Evolutionary conservation across 2,329 filamentous ascomycete genomes (phyloP).

Genomic region (Sporothrix curviconia): DNA sequence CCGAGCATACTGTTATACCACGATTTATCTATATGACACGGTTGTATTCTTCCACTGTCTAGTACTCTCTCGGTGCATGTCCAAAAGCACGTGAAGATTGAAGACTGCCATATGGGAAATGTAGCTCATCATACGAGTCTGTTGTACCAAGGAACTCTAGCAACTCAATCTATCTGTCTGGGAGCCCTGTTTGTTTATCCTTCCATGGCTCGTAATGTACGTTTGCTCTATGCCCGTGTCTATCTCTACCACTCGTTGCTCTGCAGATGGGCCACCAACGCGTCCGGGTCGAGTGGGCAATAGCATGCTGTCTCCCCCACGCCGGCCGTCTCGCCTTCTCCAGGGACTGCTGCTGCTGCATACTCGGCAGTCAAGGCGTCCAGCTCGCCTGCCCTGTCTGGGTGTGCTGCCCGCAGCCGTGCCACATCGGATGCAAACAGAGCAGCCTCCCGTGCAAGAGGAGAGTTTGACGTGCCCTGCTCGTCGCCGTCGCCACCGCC

Average conservation of each 20-base stretch:
- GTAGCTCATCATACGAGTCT: too few species aligned
- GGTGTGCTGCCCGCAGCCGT: constrained; percentile 13
- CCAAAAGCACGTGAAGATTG: too few species aligned
- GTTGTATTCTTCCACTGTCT: neutral
- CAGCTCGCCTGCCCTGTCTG: constrained; percentile 15
- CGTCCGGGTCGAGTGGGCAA: neutral
- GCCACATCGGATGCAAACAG: constrained; percentile 26
- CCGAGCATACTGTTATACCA: too few species aligned
- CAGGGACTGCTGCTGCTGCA: neutral
- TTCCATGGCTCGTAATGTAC: too few species aligned
- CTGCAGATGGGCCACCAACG: constrained; percentile 3
- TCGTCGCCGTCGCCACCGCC: too few species aligned
- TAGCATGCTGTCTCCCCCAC: neutral
- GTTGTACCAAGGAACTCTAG: too few species aligned
- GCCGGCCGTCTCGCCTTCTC: neutral
- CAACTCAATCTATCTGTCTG: too few species aligned
- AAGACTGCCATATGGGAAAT: too few species aligned
- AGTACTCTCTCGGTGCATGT: too few species aligned
- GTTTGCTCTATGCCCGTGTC: too few species aligned
- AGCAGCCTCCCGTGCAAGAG: constrained; percentile 13
- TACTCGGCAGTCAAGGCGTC: constrained; percentile 12
- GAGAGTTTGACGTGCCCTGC: too few species aligned
- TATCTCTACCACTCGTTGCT: constrained; percentile 6
- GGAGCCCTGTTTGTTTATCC: too few species aligned
- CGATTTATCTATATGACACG: neutral